Evolutionary conservation across 768 basidiomycete genomes (phyloP), one percentile per base, ranked within the genome.

Genomic region (Russula abietina): DNA sequence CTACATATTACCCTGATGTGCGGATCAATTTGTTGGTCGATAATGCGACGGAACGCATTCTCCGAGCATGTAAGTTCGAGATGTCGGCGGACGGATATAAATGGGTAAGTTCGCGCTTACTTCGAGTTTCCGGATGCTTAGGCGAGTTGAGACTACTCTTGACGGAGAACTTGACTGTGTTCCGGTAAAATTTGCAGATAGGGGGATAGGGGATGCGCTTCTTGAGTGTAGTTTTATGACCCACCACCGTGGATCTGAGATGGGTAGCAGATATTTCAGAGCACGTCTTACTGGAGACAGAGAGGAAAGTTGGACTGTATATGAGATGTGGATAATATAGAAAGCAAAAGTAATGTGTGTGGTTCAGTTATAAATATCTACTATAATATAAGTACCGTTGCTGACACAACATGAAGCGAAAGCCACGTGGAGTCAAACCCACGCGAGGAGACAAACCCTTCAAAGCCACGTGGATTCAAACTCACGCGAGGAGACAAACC

Each of bases 291-390:
- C 62, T 38, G 66, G 65, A 39, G 67, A 74, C 58, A 68, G 73
- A 54, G 55, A 71, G 36, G 65, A 69, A 52, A 68, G 68, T 10
- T 80, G 78, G 77, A 65, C 65, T 55, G 64, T 81, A 57, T 71
- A 73, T 55, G 80, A 77, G 64, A 70, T 79, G 17, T 80, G 79
- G 79, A 60, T 76, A 55, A 70, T n/a, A n/a, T n/a, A n/a, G n/a
- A n/a, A n/a, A n/a, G n/a, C n/a, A n/a, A n/a, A n/a, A n/a, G n/a
- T n/a, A n/a, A n/a, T n/a, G n/a, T n/a, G n/a, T n/a, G n/a, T n/a
- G n/a, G n/a, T n/a, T n/a, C n/a, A n/a, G n/a, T n/a, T n/a, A n/a
- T n/a, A n/a, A n/a, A n/a, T n/a, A n/a, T n/a, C n/a, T n/a, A n/a
- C n/a, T n/a, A n/a, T n/a, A n/a, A n/a, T n/a, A n/a, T n/a, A n/a